Percentiles rank a stretch among this genome's conserved stretches.
Evolutionary conservation across 345 rosid genomes (phyloP).

Genomic region (Eucalyptus curtisii): DNA sequence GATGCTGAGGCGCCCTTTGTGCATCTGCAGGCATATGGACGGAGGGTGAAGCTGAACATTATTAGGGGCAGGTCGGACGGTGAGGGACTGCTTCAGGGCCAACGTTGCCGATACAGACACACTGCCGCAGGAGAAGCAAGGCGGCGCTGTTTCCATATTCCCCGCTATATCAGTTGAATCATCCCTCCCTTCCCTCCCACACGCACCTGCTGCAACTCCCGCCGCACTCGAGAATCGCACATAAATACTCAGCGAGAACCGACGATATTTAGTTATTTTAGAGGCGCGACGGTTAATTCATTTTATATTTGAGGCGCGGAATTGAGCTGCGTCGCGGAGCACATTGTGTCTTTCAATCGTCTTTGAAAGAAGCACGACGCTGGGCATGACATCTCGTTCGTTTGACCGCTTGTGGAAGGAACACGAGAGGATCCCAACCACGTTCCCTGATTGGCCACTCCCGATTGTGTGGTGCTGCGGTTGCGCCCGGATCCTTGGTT

Average conservation of each 20-base stretch:
- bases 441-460: slow-evolving; percentile 30
- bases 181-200: background rate
- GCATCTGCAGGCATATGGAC: background rate
- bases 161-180: background rate
- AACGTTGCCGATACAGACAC: slow-evolving; percentile 10
- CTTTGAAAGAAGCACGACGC: background rate
- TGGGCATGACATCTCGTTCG: background rate
- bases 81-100: background rate
- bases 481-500: background rate
- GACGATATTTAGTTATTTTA: background rate
- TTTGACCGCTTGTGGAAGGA: background rate
- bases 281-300: background rate
- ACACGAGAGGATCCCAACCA: slow-evolving; percentile 20
- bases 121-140: slow-evolving; percentile 35
- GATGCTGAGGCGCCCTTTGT: background rate
- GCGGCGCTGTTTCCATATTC: slow-evolving; percentile 28
- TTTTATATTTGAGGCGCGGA: background rate
- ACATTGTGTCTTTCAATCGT: background rate
- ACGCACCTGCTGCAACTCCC: background rate
- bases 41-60: background rate
- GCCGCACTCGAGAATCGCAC: background rate
- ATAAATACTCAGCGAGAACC: background rate
- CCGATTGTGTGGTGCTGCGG: slow-evolving; percentile 16
- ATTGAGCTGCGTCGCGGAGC: background rate
- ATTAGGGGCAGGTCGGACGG: slow-evolving; percentile 5